phyloP scores from a whole-genome alignment of 1,139 yeast genomes.

The Candida sanyaensis region DNA sequence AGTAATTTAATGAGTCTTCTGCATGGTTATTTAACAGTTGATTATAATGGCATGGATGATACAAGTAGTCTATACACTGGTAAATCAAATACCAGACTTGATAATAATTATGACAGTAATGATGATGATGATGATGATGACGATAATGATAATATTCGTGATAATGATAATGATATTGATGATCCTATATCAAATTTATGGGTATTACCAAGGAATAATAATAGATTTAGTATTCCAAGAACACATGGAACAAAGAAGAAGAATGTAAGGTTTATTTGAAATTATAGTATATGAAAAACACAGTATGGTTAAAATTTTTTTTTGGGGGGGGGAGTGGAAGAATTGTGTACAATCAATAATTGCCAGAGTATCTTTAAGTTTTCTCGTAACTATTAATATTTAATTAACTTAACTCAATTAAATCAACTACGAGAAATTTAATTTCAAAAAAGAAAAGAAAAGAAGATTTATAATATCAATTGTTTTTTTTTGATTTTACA shows the following conservation, averaged over 20 bases:
- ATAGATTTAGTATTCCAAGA: not conserved
- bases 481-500: no score
- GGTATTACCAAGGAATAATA: not conserved
- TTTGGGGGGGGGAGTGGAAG: no score
- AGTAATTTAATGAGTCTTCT: slow-evolving; percentile 6
- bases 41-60: slow-evolving; percentile 5
- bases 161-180: no score
- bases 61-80: not conserved
- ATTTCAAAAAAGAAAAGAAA: no score
- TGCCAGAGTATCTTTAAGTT: no score
- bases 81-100: not conserved
- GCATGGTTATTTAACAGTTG: slow-evolving; percentile 10
- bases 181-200: not conserved
- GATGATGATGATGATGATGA: not conserved
- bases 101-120: not conserved
- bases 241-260: not conserved
- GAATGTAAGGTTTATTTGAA: not conserved
- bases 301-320: not conserved
- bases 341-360: no score
- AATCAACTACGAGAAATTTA: no score
- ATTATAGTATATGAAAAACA: no score
- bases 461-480: no score
- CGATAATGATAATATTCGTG: no score
- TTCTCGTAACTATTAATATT: no score
- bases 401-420: no score